Evolutionary conservation across 495 filamentous ascomycete genomes (phyloP), one percentile per base, ranked within the genome.

Genomic region (Clavariopsis aquatica): DNA sequence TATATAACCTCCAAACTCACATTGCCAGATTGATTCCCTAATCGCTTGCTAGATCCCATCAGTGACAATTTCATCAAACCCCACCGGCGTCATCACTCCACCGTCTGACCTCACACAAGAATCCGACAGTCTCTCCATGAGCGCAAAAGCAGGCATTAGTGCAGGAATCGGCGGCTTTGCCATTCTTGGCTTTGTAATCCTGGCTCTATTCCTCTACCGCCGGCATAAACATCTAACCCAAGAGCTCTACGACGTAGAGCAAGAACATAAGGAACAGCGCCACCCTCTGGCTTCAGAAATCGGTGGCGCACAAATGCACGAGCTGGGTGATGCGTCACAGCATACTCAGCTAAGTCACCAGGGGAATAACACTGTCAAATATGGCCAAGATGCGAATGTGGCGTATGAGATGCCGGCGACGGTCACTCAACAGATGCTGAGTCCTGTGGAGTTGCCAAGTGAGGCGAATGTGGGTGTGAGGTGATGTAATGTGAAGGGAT

Each of bases 121-220:
- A 12, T 34, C 52, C 2, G 23, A 34, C 22, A 60, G 66, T 47
- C 54, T 64, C 28, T 58, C 60, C 7, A 56, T 49, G 17, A 60
- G 53, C 15, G 54, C 54, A 1, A 64, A 55, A 60, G 60, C 60
- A 17, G 66, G 22, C 2, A 69, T 69, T 5, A 54, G 66, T 6
- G 49, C 34, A 1, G 26, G 28, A 0, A 38, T 54, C 15, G 59
- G 57, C 24, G 28, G 36, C 19, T 29, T 60, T 1, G 55, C 54
- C 0, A 47, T 69, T 28, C 49, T 69, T 52, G 60, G 49, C 6
- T 46, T 59, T 2, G 24, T 57, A 36, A 7, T 66, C n/a, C 52
- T 64, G 5, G 34, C 17, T 31, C 49, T 69, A 9, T 49, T 68
- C 22, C 38, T 59, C 49, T 41, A 28, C 38, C 53, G 55, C 23